phyloP scores from a whole-genome alignment of 805 yeast species.

The Candida incommunis region DNA sequence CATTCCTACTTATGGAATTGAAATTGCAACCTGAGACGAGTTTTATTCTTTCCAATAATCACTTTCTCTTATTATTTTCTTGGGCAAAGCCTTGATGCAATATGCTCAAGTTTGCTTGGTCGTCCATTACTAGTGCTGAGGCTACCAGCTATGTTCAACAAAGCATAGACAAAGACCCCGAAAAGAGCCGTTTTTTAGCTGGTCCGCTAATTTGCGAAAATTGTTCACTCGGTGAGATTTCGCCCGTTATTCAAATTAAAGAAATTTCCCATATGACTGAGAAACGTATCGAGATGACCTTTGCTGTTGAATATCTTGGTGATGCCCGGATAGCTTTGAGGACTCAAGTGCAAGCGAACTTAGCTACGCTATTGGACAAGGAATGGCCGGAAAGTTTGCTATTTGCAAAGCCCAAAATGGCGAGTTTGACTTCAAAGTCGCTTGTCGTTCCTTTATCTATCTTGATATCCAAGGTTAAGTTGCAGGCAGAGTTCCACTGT shows the following conservation, averaged over 20 bases:
- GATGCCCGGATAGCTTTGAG: constrained; percentile 58
- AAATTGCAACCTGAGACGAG: too few relatives aligned
- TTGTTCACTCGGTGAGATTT: constrained; percentile 55
- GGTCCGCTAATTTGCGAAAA: constrained; percentile 45
- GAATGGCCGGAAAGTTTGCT: constrained; percentile 5
- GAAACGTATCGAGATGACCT: constrained; percentile 42
- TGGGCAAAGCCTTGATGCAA: too few relatives aligned
- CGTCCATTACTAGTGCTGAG: neutral
- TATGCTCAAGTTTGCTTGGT: constrained; percentile 1
- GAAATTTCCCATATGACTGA: constrained; percentile 64
- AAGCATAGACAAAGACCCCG: neutral
- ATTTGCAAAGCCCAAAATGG: constrained; percentile 15
- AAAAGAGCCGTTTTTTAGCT: neutral
- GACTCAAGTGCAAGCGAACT: constrained; percentile 67
- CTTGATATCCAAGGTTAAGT: constrained; percentile 9
- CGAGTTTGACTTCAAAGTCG: constrained; percentile 11
- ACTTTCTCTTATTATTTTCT: too few relatives aligned
- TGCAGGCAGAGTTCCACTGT: constrained; percentile 6
- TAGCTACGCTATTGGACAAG: constrained; percentile 23
- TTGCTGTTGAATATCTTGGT: constrained; percentile 59
- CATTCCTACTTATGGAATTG: too few relatives aligned
- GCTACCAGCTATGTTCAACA: neutral
- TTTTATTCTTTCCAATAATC: too few relatives aligned
- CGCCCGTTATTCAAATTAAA: constrained; percentile 61
- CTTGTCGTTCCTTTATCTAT: constrained; percentile 19